These are phyloP conservation scores for Acer negundo DNA, from an alignment of 345 rosid species.

Conservation along the genomic window DNA sequence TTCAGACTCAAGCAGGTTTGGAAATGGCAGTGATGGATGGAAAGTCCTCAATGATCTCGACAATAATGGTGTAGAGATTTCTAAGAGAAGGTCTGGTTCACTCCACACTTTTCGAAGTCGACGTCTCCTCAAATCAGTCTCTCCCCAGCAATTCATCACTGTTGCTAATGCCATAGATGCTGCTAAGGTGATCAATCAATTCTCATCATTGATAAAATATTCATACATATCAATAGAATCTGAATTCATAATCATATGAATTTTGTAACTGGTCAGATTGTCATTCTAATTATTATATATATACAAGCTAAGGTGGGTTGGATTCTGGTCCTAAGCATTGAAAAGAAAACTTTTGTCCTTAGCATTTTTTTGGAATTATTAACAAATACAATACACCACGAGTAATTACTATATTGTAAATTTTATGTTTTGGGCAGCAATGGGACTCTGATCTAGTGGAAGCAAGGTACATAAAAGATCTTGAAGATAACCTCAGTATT, in stretches of 20 bases:
- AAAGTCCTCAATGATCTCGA: slow-evolving; percentile 45
- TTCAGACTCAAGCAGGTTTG: slow-evolving; percentile 54
- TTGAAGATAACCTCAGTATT: slow-evolving; percentile 75
- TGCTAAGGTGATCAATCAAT: slow-evolving; percentile 51
- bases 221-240: neutral
- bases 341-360: slow-evolving; percentile 26
- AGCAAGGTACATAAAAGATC: slow-evolving; percentile 61
- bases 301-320: slow-evolving; percentile 6
- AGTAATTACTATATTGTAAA: neutral
- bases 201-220: neutral
- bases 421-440: slow-evolving; percentile 44
- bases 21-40: slow-evolving; percentile 66
- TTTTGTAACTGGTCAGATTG: neutral
- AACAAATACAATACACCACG: no score
- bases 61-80: slow-evolving; percentile 65
- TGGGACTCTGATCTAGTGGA: slow-evolving; percentile 86
- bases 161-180: slow-evolving; percentile 82
- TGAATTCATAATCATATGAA: neutral
- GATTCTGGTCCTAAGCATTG: slow-evolving; percentile 6
- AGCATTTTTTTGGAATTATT: neutral
- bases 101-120: slow-evolving; percentile 73
- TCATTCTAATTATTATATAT: neutral
- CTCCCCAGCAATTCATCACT: slow-evolving; percentile 66
- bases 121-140: slow-evolving; percentile 64
- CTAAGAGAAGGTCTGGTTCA: slow-evolving; percentile 62